Conservation (phyloP, 208 protist species). For the Crithidia brevicula region DNA sequence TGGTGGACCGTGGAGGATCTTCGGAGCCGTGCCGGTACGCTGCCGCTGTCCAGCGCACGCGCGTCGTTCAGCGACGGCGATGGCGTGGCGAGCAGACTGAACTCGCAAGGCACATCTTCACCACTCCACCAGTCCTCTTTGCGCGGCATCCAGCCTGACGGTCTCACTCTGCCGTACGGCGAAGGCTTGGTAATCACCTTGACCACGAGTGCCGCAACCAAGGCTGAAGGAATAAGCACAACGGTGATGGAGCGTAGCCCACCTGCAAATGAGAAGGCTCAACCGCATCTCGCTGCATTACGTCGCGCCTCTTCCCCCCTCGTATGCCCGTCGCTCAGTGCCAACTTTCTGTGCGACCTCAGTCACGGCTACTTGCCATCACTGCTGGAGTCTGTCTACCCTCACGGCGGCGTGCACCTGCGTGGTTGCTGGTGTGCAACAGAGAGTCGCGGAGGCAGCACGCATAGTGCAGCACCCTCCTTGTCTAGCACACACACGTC, state of each 20-base stretch:
- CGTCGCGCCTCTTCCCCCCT: neutral
- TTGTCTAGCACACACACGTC: neutral
- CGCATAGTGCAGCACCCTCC: no score
- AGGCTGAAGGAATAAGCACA: neutral
- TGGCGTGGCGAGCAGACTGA: no score
- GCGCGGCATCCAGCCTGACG: constrained; percentile 4
- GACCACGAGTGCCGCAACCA: neutral
- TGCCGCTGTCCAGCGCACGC: constrained; percentile 11
- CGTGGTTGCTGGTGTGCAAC: constrained; percentile 46
- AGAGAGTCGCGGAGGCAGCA: no score
- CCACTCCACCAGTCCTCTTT: neutral
- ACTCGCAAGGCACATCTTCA: no score
- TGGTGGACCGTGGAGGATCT: constrained; percentile 27
- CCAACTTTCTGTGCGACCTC: constrained; percentile 41
- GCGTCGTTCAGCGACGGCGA: neutral
- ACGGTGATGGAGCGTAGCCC: neutral
- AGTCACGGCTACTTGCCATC: constrained; percentile 54
- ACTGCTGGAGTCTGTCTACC: constrained; percentile 46
- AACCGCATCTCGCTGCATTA: no score
- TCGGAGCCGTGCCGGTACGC: neutral
- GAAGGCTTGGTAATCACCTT: constrained; percentile 12
- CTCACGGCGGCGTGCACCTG: constrained; percentile 42
- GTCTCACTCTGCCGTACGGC: constrained; percentile 4
- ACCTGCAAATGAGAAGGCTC: no score
- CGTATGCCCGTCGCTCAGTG: constrained; percentile 1